Base-by-base conservation (phyloP, 768 basidiomycete genomes). In the Lactarius sanguifluus region DNA sequence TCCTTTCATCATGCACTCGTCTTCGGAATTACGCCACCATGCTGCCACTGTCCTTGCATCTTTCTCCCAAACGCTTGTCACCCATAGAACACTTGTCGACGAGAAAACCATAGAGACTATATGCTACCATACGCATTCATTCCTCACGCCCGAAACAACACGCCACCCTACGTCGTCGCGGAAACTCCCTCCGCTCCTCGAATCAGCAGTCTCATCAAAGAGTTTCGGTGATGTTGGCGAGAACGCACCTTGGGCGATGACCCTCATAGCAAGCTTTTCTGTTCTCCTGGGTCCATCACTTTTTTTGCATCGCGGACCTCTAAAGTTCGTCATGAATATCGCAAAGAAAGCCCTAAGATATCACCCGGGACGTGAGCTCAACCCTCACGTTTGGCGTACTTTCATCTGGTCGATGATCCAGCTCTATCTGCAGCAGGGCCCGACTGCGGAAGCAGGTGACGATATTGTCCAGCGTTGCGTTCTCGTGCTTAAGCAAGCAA, bases 321-420 rank as follows among this genome's bases (percentile, higher is more conserved):
- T 67, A 41, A 67, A 67, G 62, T 28, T 67, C 18, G 52, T 59
- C 62, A 63, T 67, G 57, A 67, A 59, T 43, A 45, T 23, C 8
- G 23, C 66, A 23, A 58, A 67, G 40, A 67, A 64, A 10, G 57
- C 58, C 55, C 30, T 55, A 28, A 60, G 43, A 59, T 43, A 60
- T 56, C 66, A 16, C 36, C 54, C 62, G n/a, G 66, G 66, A 18
- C 66, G 62, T 59, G 66, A 45, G 38, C 54, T 67, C 41, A 55
- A 67, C 66, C 62, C 66, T 23, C 66, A 64, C 16, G 52, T 67
- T 45, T 67, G 66, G 66, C 62, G 62, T 25, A 67, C 66, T 10
- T 67, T 67, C 30, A 67, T 67, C 20, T 67, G 66, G 66, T 67
- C 66, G 28, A 67, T 67, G 66, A 55, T 18, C n/a, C 62, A 67